Evolutionary conservation across 306 rosid genomes (phyloP).

Genomic region (Styphnolobium japonicum): DNA sequence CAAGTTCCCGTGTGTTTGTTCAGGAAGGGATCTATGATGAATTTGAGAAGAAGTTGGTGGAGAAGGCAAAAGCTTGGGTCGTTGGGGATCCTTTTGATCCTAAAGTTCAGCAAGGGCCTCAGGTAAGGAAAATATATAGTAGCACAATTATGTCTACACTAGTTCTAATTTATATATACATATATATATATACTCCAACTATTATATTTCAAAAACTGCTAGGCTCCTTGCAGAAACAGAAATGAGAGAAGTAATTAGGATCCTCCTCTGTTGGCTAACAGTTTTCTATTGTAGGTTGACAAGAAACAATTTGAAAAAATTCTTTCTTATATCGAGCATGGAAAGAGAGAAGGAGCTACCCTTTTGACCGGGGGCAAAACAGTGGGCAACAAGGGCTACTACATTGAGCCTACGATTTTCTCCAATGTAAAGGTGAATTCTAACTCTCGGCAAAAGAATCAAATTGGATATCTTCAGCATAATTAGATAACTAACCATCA

Average conservation of each 20-base stretch:
- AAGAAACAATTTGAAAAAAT: conserved; percentile 63
- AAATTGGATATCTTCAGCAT: neutral
- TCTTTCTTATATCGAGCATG: conserved; percentile 66
- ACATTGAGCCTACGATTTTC: conserved; percentile 75
- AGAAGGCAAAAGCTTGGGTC: conserved; percentile 59
- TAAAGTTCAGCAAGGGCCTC: conserved; percentile 73
- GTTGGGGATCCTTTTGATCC: conserved; percentile 93
- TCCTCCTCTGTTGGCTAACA: neutral
- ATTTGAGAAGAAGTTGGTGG: conserved; percentile 57
- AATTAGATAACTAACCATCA: neutral
- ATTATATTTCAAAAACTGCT: neutral
- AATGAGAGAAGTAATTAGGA: neutral
- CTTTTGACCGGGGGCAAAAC: conserved; percentile 70
- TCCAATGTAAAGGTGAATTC: conserved; percentile 53
- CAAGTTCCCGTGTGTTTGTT: conserved; percentile 71
- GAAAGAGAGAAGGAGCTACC: conserved; percentile 85
- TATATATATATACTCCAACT: no score
- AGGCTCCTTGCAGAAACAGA: neutral
- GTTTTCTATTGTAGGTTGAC: conserved; percentile 45
- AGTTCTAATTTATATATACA: no score
- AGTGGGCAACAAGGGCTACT: conserved; percentile 65
- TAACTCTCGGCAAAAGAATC: neutral
- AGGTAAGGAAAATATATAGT: conserved; percentile 31
- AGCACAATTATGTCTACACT: neutral
- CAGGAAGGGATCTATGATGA: conserved; percentile 83